These are phyloP conservation scores for Suillus discolor DNA, from an alignment of 768 basidiomycete species.

Conservation along the genomic window DNA sequence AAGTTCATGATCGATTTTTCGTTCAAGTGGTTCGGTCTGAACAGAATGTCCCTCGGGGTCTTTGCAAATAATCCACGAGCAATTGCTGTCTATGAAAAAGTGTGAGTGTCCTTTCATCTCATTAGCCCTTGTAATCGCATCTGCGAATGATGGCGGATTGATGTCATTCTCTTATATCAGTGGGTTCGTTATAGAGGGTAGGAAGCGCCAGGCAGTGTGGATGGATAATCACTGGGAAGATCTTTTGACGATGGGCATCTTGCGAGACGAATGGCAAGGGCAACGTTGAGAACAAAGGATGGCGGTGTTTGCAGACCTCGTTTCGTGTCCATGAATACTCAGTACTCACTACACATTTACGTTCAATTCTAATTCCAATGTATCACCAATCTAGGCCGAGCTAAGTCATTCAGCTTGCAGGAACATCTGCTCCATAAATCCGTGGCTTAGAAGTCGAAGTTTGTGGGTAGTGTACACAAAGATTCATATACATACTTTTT, in stretches of 20 bases:
- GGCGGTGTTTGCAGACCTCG: background rate
- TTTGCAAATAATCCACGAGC: slow-evolving; percentile 42
- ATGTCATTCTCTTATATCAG: slow-evolving; percentile 20
- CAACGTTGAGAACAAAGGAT: background rate
- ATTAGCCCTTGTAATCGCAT: slow-evolving; percentile 6
- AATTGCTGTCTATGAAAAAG: slow-evolving; percentile 41
- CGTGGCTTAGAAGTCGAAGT: background rate
- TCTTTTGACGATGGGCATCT: slow-evolving; percentile 39
- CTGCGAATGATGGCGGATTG: background rate
- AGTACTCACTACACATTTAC: background rate
- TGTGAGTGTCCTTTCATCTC: slow-evolving; percentile 33
- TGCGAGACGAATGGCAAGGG: slow-evolving; percentile 41
- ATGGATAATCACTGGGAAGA: slow-evolving; percentile 40
- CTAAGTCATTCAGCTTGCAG: background rate
- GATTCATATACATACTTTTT: background rate
- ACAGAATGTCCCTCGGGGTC: slow-evolving; percentile 43
- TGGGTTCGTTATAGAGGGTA: slow-evolving; percentile 45
- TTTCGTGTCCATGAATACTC: background rate
- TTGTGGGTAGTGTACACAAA: background rate
- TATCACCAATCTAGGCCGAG: background rate
- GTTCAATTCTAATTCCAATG: background rate
- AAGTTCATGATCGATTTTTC: slow-evolving; percentile 42
- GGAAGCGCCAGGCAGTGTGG: slow-evolving; percentile 39
- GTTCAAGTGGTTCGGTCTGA: slow-evolving; percentile 41
- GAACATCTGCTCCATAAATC: background rate